Evolutionary conservation across 23 red algal genomes (phyloP), one percentile per base, ranked within the genome.

Genomic region (Gracilaria caudata): DNA sequence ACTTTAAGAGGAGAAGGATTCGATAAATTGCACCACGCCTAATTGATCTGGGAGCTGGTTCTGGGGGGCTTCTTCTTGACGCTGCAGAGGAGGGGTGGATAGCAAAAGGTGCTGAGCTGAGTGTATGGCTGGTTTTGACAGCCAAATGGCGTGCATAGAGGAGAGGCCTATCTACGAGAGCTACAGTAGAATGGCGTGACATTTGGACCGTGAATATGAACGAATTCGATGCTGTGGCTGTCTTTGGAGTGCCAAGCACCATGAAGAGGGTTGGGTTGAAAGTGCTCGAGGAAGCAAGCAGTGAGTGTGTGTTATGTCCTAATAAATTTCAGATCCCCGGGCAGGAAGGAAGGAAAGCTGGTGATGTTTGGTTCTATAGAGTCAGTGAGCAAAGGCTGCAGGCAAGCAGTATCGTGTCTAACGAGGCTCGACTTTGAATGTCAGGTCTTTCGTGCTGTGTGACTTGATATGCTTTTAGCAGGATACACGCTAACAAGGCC

Each of bases 231-330:
- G 85, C 71, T 54, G 59, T 89, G 21, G 56, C 61, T 0, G 85
- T 89, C 28, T 89, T 79, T 78, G 72, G 85, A 51, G 85, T 89
- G 21, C 85, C 73, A 35, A 56, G 85, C 45, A 89, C 79, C 53
- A 79, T 89, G 85, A 55, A 76, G 24, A 60, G 85, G 20, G 74
- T 89, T 20, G 68, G 71, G 6, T 49, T 9, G 24, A 63, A 74
- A 38, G 73, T 89, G 20, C 12, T 61, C 8, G 54, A 89, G 25
- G 85, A 78, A 46, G 68, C 64, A 40, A 61, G 49, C 30, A 35
- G 28, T 64, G 85, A 55, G 45, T 89, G 85, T 65, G 19, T 89
- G 46, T 72, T 89, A 23, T 89, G 85, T 35, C 64, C 73, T 51
- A 79, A 87, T 68, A n/a, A 43, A 44, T 79, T 89, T 79, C 35